Conservation (phyloP, 2,329 filamentous ascomycete genomes). For the Pseudogymnoascus sp. region DNA sequence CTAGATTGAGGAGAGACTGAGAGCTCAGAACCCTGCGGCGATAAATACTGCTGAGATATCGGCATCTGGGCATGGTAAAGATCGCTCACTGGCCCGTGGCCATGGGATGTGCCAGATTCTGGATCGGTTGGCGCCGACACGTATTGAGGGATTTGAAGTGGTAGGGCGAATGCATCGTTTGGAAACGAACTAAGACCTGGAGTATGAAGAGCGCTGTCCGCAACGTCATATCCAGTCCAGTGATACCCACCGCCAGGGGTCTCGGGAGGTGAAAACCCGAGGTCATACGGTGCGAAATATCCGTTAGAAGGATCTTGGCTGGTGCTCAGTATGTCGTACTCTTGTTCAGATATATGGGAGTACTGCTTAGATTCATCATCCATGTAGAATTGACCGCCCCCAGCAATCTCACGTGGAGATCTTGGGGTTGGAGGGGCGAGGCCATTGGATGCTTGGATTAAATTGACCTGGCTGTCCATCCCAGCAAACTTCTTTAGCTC, state of each 20-base stretch:
- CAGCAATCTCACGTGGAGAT: conserved; percentile 3
- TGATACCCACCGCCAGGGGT: conserved; percentile 4
- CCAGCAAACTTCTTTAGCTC: conserved; percentile 4
- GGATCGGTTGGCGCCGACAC: conserved; percentile 7
- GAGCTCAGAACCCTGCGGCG: neutral
- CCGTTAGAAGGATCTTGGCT: neutral
- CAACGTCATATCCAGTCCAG: conserved; percentile 10
- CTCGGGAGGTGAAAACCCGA: conserved; percentile 11
- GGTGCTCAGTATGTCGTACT: neutral
- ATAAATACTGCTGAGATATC: neutral
- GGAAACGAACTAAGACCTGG: conserved; percentile 9
- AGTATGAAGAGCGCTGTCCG: conserved; percentile 11
- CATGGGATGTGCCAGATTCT: neutral
- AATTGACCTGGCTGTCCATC: conserved; percentile 8
- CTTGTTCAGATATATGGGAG: neutral
- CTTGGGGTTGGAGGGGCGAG: conserved; percentile 10
- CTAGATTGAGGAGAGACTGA: neutral
- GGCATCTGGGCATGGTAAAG: conserved; percentile 4
- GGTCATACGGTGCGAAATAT: conserved; percentile 1
- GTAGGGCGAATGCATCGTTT: neutral
- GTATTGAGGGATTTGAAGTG: conserved; percentile 9
- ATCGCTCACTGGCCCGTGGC: neutral
- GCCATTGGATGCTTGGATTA: neutral
- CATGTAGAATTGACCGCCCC: neutral
- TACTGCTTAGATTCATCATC: neutral